A percentile compares a stretch with the other conserved stretches of the same genome.
Conservation (phyloP, 176 grass and related monocot species). For the Juncus effusus region DNA sequence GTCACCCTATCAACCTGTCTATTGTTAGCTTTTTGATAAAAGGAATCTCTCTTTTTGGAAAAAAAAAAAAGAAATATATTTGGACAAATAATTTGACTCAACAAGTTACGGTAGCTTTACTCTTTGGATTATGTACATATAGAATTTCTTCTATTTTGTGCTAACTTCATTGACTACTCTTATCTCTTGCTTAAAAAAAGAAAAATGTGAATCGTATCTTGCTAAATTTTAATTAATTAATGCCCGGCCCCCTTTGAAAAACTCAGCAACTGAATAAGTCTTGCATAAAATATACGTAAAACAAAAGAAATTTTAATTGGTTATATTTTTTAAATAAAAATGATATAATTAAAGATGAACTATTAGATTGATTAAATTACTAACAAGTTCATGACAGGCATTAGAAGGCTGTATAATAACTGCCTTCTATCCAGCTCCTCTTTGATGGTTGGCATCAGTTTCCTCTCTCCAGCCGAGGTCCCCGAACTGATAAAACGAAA, state of each 20-base stretch:
- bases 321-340: constrained; percentile 8
- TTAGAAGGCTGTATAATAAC: constrained; percentile 88
- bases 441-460: constrained; percentile 90
- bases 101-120: constrained; percentile 28
- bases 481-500: constrained; percentile 56
- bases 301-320: constrained; percentile 2
- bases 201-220: constrained; percentile 24
- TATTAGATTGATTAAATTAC: constrained; percentile 7
- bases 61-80: not conserved
- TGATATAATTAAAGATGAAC: not conserved
- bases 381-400: constrained; percentile 90
- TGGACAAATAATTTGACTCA: constrained; percentile 9
- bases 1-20: not conserved
- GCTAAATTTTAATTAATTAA: constrained; percentile 21
- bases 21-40: not conserved
- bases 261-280: not conserved
- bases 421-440: constrained; percentile 73
- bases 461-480: constrained; percentile 94
- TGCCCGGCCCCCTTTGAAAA: not conserved
- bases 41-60: not conserved
- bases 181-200: constrained; percentile 17
- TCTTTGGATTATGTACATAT: constrained; percentile 11
- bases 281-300: not conserved
- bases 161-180: constrained; percentile 25
- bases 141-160: constrained; percentile 18